Percentiles rank a stretch among this genome's conserved stretches.
Conservation (phyloP, 1,284 basidiomycete species). For the Pseudozyma sp. region DNA sequence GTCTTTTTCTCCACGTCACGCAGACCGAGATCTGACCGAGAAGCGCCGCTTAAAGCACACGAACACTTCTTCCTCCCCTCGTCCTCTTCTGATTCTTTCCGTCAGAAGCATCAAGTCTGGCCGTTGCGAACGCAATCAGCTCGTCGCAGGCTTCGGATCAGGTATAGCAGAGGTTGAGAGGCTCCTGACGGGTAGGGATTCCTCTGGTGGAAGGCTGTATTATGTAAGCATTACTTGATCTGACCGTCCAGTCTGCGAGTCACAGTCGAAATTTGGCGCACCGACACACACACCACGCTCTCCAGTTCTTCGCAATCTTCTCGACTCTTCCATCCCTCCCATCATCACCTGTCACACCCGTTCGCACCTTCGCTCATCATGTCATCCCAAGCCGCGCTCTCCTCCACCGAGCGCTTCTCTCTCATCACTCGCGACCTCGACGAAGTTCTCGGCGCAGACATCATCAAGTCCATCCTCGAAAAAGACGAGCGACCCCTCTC, state of each 20-base stretch:
- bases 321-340: neutral
- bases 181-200: too few species aligned
- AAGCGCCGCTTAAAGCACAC: too few species aligned
- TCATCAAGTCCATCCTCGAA: conserved; percentile 82
- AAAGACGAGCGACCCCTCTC: conserved; percentile 71
- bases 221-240: conserved; percentile 17
- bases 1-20: too few species aligned
- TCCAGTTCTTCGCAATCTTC: conserved; percentile 4
- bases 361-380: neutral
- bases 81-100: too few species aligned
- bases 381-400: conserved; percentile 42
- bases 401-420: conserved; percentile 78
- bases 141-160: too few species aligned
- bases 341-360: neutral
- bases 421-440: conserved; percentile 87
- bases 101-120: too few species aligned
- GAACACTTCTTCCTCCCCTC: too few species aligned
- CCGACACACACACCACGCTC: neutral
- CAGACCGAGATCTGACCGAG: too few species aligned
- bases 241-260: conserved; percentile 7
- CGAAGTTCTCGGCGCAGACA: conserved; percentile 88
- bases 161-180: too few species aligned
- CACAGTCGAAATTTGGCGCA: conserved; percentile 11
- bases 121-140: too few species aligned
- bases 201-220: too few species aligned